Evolutionary conservation across 306 rosid species (phyloP).

Genomic region (Castanospermum australe): DNA sequence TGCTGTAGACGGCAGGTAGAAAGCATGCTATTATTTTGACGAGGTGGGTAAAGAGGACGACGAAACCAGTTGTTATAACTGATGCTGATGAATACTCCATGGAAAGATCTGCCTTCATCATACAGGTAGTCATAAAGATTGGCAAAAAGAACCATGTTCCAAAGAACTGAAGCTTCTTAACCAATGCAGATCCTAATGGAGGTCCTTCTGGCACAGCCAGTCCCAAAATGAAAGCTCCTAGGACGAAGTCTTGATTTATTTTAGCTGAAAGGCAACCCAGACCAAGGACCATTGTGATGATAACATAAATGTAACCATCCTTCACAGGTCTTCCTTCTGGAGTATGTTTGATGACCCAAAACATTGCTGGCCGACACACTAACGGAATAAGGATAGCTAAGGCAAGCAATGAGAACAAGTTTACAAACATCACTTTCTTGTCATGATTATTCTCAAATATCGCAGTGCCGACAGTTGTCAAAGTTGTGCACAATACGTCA

Average conservation of each 20-base stretch:
- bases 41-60: background rate
- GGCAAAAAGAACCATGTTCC: constrained; percentile 47
- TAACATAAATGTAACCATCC: constrained; percentile 13
- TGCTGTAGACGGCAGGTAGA: constrained; percentile 25
- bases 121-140: constrained; percentile 41
- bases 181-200: constrained; percentile 59
- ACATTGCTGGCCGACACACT: constrained; percentile 43
- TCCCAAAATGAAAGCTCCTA: constrained; percentile 64
- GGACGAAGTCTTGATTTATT: constrained; percentile 23
- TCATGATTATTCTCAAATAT: background rate
- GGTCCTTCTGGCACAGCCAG: constrained; percentile 68
- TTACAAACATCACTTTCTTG: rapidly evolving
- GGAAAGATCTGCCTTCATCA: constrained; percentile 43
- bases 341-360: constrained; percentile 46
- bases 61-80: background rate
- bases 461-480: background rate
- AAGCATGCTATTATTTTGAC: constrained; percentile 24
- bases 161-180: constrained; percentile 44
- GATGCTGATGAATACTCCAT: rapidly evolving
- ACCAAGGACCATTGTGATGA: constrained; percentile 30
- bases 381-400: background rate
- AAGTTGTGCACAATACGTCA: constrained; percentile 6
- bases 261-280: constrained; percentile 16
- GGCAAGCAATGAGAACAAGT: background rate
- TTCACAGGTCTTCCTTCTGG: constrained; percentile 60